phyloP scores from a whole-genome alignment of 2,329 filamentous ascomycete genomes.

The Cladophialophora bantiana region DNA sequence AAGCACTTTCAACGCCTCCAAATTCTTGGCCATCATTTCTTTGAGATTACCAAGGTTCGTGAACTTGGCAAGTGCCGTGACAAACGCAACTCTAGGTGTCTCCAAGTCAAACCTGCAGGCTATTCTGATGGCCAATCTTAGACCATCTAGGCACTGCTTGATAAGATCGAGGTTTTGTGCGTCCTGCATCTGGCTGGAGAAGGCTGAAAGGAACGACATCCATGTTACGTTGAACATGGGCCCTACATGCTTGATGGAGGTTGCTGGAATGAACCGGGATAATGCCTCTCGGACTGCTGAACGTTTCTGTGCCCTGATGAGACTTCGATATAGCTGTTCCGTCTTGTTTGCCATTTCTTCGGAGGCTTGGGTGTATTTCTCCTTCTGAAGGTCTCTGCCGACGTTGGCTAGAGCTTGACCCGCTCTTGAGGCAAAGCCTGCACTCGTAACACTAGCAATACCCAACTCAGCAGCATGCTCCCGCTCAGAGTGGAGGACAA shows the following conservation, averaged over 20 bases:
- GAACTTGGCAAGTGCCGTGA: slow-evolving; percentile 88
- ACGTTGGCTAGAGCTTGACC: slow-evolving; percentile 91
- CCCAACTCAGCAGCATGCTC: slow-evolving; percentile 85
- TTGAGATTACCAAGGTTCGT: slow-evolving; percentile 95
- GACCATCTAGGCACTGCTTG: slow-evolving; percentile 89
- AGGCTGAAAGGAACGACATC: slow-evolving; percentile 97
- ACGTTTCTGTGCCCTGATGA: slow-evolving; percentile 86
- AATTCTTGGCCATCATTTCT: slow-evolving; percentile 94
- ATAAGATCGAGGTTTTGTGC: slow-evolving; percentile 92
- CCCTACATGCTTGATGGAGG: slow-evolving; percentile 91
- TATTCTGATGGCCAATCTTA: slow-evolving; percentile 91
- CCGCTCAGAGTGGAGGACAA: slow-evolving; percentile 90
- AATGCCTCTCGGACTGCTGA: slow-evolving; percentile 73
- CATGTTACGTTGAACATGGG: slow-evolving; percentile 99
- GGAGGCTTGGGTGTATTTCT: slow-evolving; percentile 92
- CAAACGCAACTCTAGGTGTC: slow-evolving; percentile 93
- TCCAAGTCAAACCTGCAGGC: slow-evolving; percentile 92
- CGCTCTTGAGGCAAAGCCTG: slow-evolving; percentile 79
- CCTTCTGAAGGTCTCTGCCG: slow-evolving; percentile 86
- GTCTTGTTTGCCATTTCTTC: slow-evolving; percentile 87
- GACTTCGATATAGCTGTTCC: slow-evolving; percentile 87
- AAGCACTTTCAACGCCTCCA: slow-evolving; percentile 90
- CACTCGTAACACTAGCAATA: slow-evolving; percentile 64
- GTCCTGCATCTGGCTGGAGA: slow-evolving; percentile 93
- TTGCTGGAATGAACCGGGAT: slow-evolving; percentile 85